Evolutionary conservation across 2,329 filamentous ascomycete species (phyloP), one percentile per base, ranked within the genome.

Genomic region (Botrytis galanthina): DNA sequence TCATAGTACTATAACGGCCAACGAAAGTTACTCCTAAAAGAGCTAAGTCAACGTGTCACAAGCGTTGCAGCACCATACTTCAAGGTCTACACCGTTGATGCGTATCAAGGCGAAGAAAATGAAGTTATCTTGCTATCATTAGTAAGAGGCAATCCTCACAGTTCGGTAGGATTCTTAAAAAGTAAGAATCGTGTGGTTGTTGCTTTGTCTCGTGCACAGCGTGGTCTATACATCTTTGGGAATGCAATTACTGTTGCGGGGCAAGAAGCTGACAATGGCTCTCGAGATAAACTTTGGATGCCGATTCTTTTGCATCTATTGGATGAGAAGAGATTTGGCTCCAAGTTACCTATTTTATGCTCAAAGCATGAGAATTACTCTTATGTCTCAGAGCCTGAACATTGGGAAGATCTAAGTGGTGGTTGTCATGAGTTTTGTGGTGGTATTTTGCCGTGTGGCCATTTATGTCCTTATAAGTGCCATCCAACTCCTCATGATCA

Each of bases 91-190:
- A 97, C 94, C 0, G 93, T 98, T 0, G 95, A 97, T 79, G 93
- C 92, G 0, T 97, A 95, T 79, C 94, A 97, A 81, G 94, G 94
- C 20, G 94, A 97, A 78, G 94, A 97, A 80, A 97, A 97, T 75
- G 92, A 95, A 37, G 85, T 97, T 14, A 86, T 98, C 16, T 80
- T 97, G 2, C 84, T 97, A 0, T 97, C 94, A 0, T 84, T 97
- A 0, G 94, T 96, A 4, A 88, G 95, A 61, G 94, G 91, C 76
- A 92, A 91, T 51, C 76, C 80, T 1, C 78, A 83, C 1, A 79
- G 83, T 7, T 83, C 84, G 1, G 90, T 94, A 44, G 95, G 95
- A 0, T 98, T 97, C 77, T 84, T 97, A 2, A 85, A 87, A 1
- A 89, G 92, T 73, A 81, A 83, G 75, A 89, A 90, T 75, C 85